Base-by-base conservation (phyloP, 805 yeast genomes). In the Lachancea meyersii region DNA sequence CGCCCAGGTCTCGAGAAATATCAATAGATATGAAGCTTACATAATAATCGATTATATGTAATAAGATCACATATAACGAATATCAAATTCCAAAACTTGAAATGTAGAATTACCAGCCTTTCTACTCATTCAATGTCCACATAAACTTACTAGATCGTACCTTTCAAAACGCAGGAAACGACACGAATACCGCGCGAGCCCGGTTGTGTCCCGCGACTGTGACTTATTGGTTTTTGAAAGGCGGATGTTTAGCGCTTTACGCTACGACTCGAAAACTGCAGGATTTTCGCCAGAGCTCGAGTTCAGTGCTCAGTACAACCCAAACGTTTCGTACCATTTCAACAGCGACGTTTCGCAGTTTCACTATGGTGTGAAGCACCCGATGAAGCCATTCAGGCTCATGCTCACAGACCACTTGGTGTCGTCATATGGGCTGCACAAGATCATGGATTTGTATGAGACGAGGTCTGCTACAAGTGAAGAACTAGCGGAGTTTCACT, bases 321-420 rank as follows among this genome's bases (percentile, higher is more conserved):
- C 81, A 3, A 67, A 76, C 55, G 96, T 88, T 1, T 86, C 95
- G 7, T 88, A 88, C 65, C 97, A 88, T 63, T 86, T 76, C 64
- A 88, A 88, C 61, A 85, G 88, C 20, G 78, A 81, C 41, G 94
- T 82, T 0, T 73, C 86, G 1, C 75, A 77, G 50, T 89, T 81
- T 63, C 96, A 89, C 57, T 89, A 86, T 62, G 98, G 98, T 14
- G 84, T 86, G 1, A 76, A 80, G 47, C 98, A 91, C 64, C 98
- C 98, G 31, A 93, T 93, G 98, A 93, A 93, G 63, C 98, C 98
- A 19, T 97, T 91, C 64, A 80, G 98, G 60, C 88, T 93, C 69
- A 83, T 97, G 78, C 89, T 93, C 95, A 95, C 97, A 6, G 97
- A 93, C 64, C 86, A 95, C 32, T 73, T 93, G 57, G 86, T 93